Evolutionary conservation across 129 eudicot genomes (phyloP).

Genomic region (Artemisia tridentata): DNA sequence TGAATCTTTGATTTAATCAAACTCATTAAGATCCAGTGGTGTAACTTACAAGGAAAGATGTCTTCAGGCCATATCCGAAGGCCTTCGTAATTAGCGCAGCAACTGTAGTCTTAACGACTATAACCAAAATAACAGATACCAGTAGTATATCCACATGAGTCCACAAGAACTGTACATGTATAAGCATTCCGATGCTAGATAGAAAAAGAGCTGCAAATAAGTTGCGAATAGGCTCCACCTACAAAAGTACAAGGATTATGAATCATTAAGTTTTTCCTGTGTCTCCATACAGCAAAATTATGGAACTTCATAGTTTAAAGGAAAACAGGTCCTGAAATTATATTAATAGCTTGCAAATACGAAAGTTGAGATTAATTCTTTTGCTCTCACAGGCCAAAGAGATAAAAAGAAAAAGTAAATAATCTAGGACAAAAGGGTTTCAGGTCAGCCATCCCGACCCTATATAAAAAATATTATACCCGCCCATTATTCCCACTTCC

Average conservation of each 20-base stretch:
- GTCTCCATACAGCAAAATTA: background rate
- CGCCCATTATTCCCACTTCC: too few relatives aligned
- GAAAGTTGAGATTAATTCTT: too few relatives aligned
- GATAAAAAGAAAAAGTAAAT: too few relatives aligned
- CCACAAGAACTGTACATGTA: slow-evolving; percentile 92
- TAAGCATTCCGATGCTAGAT: slow-evolving; percentile 96
- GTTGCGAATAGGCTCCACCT: slow-evolving; percentile 99
- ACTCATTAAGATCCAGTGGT: slow-evolving; percentile 18
- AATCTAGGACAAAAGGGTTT: too few relatives aligned
- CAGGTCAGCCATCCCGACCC: too few relatives aligned
- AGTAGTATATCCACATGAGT: slow-evolving; percentile 94
- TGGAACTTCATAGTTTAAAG: background rate
- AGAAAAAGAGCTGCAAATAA: slow-evolving; percentile 97
- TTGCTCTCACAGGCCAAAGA: too few relatives aligned
- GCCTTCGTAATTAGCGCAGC: slow-evolving; percentile 68
- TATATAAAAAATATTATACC: too few relatives aligned
- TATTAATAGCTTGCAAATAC: background rate
- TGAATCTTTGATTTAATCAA: slow-evolving; percentile 2
- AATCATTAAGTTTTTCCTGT: background rate
- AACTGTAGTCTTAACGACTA: slow-evolving; percentile 84
- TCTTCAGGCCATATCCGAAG: slow-evolving; percentile 69
- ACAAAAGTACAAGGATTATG: slow-evolving; percentile 25
- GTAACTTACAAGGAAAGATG: slow-evolving; percentile 74
- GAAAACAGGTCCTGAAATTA: background rate
- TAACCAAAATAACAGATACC: slow-evolving; percentile 88